These are phyloP conservation scores for Crassisporium funariophilum DNA, from an alignment of 768 basidiomycete species.

Conservation along the genomic window DNA sequence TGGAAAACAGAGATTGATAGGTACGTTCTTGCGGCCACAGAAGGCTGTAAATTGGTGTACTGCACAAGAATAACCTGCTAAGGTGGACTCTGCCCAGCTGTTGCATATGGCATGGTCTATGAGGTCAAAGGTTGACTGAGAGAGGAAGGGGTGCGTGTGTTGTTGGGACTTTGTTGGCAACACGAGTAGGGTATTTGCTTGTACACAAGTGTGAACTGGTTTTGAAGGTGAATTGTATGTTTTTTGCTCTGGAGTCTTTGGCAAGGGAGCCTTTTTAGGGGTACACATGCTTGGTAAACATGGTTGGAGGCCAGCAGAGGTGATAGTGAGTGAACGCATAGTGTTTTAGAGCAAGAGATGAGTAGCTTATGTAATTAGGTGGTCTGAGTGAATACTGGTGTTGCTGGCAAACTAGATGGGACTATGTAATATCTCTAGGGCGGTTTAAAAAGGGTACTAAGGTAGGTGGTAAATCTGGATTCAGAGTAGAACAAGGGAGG, in stretches of 20 bases:
- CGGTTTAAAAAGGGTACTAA: slow-evolving; percentile 1
- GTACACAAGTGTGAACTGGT: background rate
- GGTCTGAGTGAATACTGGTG: background rate
- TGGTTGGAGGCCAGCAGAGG: no score
- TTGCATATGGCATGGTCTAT: slow-evolving; percentile 7
- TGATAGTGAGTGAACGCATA: no score
- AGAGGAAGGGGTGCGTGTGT: background rate
- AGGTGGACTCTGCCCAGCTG: slow-evolving; percentile 15
- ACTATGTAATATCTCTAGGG: background rate
- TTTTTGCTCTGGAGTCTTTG: no score
- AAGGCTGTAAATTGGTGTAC: slow-evolving; percentile 16
- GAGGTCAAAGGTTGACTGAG: background rate
- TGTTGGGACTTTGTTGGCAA: background rate
- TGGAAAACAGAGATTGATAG: slow-evolving; percentile 15
- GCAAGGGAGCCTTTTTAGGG: no score
- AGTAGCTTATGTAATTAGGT: background rate
- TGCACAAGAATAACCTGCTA: slow-evolving; percentile 11
- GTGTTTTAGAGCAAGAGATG: no score
- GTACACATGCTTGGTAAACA: no score
- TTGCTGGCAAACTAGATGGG: background rate
- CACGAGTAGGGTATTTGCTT: background rate
- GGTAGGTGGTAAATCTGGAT: background rate
- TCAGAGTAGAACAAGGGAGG: background rate
- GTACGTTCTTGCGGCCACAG: slow-evolving; percentile 22
- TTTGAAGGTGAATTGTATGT: background rate